Evolutionary conservation across 176 grass and related monocot species (phyloP).

Genomic region (Calamus simplicifolius): DNA sequence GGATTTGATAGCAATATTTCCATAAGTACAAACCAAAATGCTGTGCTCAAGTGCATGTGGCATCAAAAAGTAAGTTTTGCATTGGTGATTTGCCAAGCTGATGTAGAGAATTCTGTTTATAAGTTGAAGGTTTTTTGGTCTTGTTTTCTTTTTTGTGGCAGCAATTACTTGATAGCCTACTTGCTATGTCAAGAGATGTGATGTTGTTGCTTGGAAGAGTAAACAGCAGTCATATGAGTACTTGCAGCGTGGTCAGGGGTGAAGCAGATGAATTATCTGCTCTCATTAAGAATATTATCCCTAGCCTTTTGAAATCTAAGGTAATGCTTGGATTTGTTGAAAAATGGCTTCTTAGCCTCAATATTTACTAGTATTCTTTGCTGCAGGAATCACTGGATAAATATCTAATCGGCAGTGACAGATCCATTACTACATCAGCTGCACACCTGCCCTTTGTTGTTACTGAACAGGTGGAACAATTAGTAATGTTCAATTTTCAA

Average conservation of each 20-base stretch:
- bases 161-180: conserved; percentile 63
- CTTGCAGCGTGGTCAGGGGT: conserved; percentile 34
- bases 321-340: conserved; percentile 28
- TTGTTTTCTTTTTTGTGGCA: conserved; percentile 17
- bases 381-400: conserved; percentile 67
- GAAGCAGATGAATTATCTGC: conserved; percentile 39
- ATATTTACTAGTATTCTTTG: conserved; percentile 1
- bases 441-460: conserved; percentile 38
- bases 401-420: conserved; percentile 45
- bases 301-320: conserved; percentile 69
- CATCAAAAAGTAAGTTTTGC: conserved; percentile 67
- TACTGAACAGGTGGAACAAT: conserved; percentile 58
- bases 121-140: no score
- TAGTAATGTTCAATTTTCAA: conserved; percentile 46
- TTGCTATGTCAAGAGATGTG: conserved; percentile 52
- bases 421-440: conserved; percentile 18
- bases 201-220: conserved; percentile 56
- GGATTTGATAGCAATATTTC: conserved; percentile 17
- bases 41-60: conserved; percentile 61
- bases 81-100: neutral
- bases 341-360: neutral
- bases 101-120: neutral
- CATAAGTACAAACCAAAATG: conserved; percentile 50
- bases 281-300: conserved; percentile 48
- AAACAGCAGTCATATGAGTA: conserved; percentile 48